phyloP scores from a whole-genome alignment of 805 yeast genomes.

The Cyberlindnera mississippiensis region DNA sequence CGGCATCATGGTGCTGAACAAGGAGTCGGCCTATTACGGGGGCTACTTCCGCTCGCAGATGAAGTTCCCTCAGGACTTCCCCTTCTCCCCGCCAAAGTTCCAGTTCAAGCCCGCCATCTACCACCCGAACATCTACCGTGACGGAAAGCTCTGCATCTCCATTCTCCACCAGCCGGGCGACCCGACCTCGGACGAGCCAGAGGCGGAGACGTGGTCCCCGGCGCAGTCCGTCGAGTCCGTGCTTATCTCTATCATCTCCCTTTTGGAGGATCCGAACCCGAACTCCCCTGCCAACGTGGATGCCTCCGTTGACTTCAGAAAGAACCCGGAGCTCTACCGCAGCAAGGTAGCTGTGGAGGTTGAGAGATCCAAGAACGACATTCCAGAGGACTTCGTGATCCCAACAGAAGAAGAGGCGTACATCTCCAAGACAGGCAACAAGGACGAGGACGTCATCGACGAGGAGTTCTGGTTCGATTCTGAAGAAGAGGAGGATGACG shows the following conservation, averaged over 20 bases:
- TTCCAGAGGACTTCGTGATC: slow-evolving; percentile 81
- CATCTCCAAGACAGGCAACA: slow-evolving; percentile 35
- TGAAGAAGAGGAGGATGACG: slow-evolving; percentile 32
- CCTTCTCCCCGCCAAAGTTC: slow-evolving; percentile 89
- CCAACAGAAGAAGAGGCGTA: slow-evolving; percentile 67
- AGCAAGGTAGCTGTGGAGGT: slow-evolving; percentile 77
- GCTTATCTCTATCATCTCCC: slow-evolving; percentile 81
- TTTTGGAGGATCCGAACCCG: slow-evolving; percentile 90
- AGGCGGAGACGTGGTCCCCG: slow-evolving; percentile 91
- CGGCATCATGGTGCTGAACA: slow-evolving; percentile 87
- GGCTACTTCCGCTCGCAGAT: slow-evolving; percentile 93
- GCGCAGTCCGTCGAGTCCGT: slow-evolving; percentile 92
- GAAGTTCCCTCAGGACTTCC: slow-evolving; percentile 89
- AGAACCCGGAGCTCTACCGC: slow-evolving; percentile 71
- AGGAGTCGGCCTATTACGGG: slow-evolving; percentile 88
- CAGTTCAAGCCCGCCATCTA: slow-evolving; percentile 89
- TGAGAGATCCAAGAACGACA: slow-evolving; percentile 75
- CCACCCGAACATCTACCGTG: slow-evolving; percentile 93
- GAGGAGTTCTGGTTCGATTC: slow-evolving; percentile 86
- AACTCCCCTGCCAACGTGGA: slow-evolving; percentile 95
- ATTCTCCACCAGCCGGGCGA: slow-evolving; percentile 91
- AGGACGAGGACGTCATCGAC: slow-evolving; percentile 55
- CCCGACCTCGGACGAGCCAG: slow-evolving; percentile 85
- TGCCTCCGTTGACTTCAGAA: slow-evolving; percentile 88
- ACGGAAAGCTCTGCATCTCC: slow-evolving; percentile 89